A percentile compares a stretch with the other conserved stretches of the same genome.
These are phyloP conservation scores for Sextonia rubra DNA, from an alignment of 164 flowering plant species.

Conservation along the genomic window DNA sequence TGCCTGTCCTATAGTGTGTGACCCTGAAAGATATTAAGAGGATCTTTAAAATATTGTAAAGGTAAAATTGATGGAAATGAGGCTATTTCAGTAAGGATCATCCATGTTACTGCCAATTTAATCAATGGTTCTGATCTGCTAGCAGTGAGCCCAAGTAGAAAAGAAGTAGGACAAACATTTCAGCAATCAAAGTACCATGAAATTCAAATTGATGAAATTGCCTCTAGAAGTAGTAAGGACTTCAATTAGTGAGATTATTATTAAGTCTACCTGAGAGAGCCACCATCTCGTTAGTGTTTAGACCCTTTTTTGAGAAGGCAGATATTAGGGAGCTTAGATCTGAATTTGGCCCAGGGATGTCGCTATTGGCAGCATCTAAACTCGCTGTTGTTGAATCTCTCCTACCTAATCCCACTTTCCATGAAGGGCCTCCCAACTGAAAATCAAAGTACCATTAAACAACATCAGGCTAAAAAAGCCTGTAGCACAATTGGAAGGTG, in stretches of 20 bases:
- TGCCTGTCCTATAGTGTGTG: constrained; percentile 19
- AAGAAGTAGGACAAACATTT: neutral
- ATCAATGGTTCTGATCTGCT: neutral
- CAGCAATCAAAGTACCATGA: neutral
- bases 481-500: too few relatives aligned
- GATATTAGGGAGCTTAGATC: constrained; percentile 17
- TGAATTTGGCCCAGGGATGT: constrained; percentile 15
- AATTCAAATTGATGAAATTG: neutral
- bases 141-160: neutral
- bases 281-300: constrained; percentile 18
- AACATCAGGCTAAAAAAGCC: too few relatives aligned
- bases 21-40: constrained; percentile 5
- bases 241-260: neutral
- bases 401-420: constrained; percentile 28
- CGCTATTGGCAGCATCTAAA: constrained; percentile 13
- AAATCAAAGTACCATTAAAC: neutral
- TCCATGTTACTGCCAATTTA: neutral
- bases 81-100: neutral
- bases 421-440: constrained; percentile 28
- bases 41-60: neutral
- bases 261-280: constrained; percentile 19
- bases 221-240: neutral
- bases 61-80: neutral
- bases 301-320: constrained; percentile 12
- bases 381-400: constrained; percentile 31